These are phyloP conservation scores for Phlebiopsis gigantea DNA, from an alignment of 768 basidiomycete species.

Conservation along the genomic window DNA sequence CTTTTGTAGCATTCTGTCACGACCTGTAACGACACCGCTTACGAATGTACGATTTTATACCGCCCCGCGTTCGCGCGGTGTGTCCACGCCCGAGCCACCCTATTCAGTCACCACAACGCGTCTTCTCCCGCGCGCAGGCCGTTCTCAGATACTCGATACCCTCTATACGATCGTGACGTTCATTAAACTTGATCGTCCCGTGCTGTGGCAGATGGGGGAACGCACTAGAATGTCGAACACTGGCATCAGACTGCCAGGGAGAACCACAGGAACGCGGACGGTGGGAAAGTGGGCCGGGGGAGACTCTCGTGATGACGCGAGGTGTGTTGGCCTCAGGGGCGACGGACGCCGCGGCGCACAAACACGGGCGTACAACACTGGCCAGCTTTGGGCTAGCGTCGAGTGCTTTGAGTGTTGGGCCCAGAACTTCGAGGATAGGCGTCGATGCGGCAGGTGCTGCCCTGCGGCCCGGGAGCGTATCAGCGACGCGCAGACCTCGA, in stretches of 20 bases:
- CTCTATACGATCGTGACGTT: background rate
- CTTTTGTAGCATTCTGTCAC: slow-evolving; percentile 9
- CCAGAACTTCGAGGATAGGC: background rate
- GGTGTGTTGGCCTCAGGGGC: background rate
- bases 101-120: background rate
- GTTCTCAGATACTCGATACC: background rate
- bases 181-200: background rate
- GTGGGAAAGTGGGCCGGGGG: background rate
- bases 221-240: background rate
- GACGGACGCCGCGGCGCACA: background rate
- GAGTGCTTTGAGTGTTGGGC: background rate
- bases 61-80: background rate
- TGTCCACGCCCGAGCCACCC: background rate
- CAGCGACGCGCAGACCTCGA: background rate
- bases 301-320: background rate
- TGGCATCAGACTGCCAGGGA: background rate
- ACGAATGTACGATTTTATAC: background rate
- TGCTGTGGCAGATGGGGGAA: no score
- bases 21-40: slow-evolving; percentile 11
- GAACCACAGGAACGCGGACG: background rate
- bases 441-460: background rate
- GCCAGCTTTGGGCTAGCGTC: background rate
- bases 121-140: background rate
- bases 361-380: background rate
- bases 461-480: background rate